Conservation (phyloP, 495 filamentous ascomycete genomes). For the Neurospora sp. region DNA sequence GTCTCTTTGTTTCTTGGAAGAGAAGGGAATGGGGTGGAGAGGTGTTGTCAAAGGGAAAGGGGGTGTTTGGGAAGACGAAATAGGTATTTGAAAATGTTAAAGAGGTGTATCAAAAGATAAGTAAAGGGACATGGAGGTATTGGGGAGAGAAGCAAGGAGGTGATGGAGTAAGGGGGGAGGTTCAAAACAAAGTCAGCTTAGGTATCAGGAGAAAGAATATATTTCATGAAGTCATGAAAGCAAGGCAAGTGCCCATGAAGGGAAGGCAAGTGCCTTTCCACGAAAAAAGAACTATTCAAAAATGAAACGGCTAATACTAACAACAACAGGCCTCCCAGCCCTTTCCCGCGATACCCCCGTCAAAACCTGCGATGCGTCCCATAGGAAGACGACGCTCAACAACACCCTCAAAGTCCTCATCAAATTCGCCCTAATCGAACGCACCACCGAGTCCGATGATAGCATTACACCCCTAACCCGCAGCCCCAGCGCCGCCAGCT, state of each 20-base stretch:
- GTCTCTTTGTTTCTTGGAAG: background rate
- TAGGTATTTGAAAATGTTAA: background rate
- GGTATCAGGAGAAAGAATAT: background rate
- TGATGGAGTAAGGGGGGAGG: background rate
- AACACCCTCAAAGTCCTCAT: constrained; percentile 60
- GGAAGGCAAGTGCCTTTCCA: background rate
- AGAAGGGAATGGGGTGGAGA: background rate
- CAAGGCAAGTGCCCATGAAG: background rate
- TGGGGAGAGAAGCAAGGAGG: background rate
- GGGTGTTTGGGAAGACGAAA: background rate
- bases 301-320: background rate
- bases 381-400: constrained; percentile 40
- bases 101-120: background rate
- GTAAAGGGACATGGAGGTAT: background rate
- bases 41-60: background rate
- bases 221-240: constrained; percentile 4
- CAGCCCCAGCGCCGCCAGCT: constrained; percentile 18
- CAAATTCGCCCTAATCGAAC: constrained; percentile 59
- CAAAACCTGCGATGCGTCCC: constrained; percentile 43
- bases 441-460: constrained; percentile 47
- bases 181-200: background rate
- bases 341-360: constrained; percentile 47
- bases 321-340: constrained; percentile 32
- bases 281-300: background rate
- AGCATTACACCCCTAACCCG: constrained; percentile 1